Evolutionary conservation across 2,329 filamentous ascomycete species (phyloP).

Genomic region (Venturia nashicola): DNA sequence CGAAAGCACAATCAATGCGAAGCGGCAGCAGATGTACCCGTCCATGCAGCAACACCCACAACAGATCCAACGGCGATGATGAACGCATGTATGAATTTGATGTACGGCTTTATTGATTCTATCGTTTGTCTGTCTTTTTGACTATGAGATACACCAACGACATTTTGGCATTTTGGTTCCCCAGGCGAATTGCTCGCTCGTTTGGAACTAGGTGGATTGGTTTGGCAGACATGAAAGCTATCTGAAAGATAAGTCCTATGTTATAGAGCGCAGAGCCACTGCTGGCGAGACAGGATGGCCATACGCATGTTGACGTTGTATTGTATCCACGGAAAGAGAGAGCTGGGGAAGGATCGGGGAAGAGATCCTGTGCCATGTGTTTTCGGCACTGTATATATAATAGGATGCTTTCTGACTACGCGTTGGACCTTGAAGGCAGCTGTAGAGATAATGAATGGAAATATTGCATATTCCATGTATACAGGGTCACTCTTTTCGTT

Average conservation of each 20-base stretch:
- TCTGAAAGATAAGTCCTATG: not conserved
- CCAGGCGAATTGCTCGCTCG: not conserved
- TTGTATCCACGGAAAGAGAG: not conserved
- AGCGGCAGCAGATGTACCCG: constrained; percentile 48
- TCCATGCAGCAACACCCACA: constrained; percentile 31
- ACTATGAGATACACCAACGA: not conserved
- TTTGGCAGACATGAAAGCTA: not conserved
- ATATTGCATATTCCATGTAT: not conserved
- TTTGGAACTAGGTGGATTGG: not conserved
- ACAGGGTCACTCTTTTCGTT: no score
- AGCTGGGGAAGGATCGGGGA: not conserved
- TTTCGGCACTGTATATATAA: not conserved
- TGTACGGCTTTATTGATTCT: not conserved
- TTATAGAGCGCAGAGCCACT: not conserved
- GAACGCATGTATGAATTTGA: not conserved
- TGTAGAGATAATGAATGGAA: not conserved
- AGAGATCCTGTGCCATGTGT: not conserved
- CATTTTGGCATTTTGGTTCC: not conserved
- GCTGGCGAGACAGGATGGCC: not conserved
- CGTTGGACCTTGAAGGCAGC: not conserved
- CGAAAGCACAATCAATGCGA: constrained; percentile 27
- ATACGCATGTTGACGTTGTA: not conserved
- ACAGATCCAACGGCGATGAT: not conserved
- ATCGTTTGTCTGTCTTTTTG: not conserved
- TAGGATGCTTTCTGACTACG: not conserved